Evolutionary conservation across 1,284 basidiomycete genomes (phyloP), one percentile per base, ranked within the genome.

Genomic region (Porodaedalea pini): DNA sequence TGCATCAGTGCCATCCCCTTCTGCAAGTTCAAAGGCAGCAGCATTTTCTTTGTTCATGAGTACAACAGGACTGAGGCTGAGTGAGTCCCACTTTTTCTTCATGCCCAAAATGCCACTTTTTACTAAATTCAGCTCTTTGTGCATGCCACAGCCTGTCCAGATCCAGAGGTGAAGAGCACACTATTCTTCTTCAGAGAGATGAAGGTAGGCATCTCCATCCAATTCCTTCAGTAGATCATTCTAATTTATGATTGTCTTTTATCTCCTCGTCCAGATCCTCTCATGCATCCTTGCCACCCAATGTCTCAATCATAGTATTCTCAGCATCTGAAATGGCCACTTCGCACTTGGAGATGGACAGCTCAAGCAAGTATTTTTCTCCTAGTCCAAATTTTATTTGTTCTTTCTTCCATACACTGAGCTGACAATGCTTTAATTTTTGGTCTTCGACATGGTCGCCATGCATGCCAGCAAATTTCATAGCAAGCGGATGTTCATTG

Each of bases 51-150:
- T 34, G 50, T 51, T 51, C 7, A 31, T 11, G 7, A 51, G 19
- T 5, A 36, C 25, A 10, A 32, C 15, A 4, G 21, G 45, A n/a
- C 13, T 3, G 5, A 4, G 25, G 4, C 32, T 11, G 15, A 34
- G 17, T 8, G 4, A n/a, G n/a, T 51, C 25, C 36, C 50, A 39
- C 8, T 5, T 31, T 25, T 39, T 17, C 15, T 36, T n/a, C n/a
- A 39, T 21, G 17, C 56, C 39, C 25, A 32, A 17, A 41, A 61
- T 51, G 17, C 63, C 60, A 34, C 65, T 64, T 43, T 66, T 65
- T 41, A 63, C 62, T n/a, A 61, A 57, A 53, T 69, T 69, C 50
- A 64, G 44, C 19, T 68, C 66, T 37, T 68, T 67, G 44, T 69
- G 67, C 67, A 69, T 69, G 27, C 55, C 62, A 31, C 66, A 69